A percentile compares a stretch with the other conserved stretches of the same genome.
phyloP scores from a whole-genome alignment of 208 protist genomes.

The Kentomonas sorsogonicus region DNA sequence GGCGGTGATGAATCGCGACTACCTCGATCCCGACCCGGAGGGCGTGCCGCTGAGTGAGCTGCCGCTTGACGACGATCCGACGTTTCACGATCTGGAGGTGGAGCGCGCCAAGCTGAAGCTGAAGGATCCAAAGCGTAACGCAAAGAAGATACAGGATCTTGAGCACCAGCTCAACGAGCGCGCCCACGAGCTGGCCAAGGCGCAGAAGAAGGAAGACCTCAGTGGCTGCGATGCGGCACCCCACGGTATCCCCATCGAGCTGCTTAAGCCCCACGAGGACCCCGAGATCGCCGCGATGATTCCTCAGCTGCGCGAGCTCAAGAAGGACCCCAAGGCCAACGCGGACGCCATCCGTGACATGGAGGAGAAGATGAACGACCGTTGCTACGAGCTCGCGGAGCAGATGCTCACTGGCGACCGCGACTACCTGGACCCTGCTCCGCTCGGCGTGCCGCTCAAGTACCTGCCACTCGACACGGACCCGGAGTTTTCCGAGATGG shows the following conservation, averaged over 20 bases:
- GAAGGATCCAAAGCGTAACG: conserved; percentile 37
- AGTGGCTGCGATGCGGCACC: conserved; percentile 45
- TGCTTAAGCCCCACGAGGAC: conserved; percentile 53
- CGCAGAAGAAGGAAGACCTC: conserved; percentile 41
- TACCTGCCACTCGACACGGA: conserved; percentile 64
- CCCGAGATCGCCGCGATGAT: conserved; percentile 45
- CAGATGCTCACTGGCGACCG: conserved; percentile 55
- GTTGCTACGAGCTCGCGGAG: conserved; percentile 45
- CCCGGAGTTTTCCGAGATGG: conserved; percentile 38
- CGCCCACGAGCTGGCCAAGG: conserved; percentile 64
- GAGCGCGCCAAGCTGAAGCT: conserved; percentile 67
- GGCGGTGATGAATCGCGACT: conserved; percentile 44
- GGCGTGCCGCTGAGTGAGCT: conserved; percentile 48
- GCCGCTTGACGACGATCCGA: conserved; percentile 37
- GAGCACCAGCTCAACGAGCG: conserved; percentile 78
- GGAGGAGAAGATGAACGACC: conserved; percentile 57
- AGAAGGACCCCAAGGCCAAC: conserved; percentile 39
- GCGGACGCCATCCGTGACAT: conserved; percentile 25
- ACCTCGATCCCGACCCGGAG: conserved; percentile 65
- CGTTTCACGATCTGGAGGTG: conserved; percentile 59
- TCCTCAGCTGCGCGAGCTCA: conserved; percentile 60
- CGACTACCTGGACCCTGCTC: conserved; percentile 61
- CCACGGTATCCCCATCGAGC: conserved; percentile 59
- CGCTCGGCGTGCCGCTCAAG: conserved; percentile 52
- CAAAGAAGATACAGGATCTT: conserved; percentile 26